Evolutionary conservation across 768 basidiomycete genomes (phyloP).

Genomic region (Pisolithus sp.): DNA sequence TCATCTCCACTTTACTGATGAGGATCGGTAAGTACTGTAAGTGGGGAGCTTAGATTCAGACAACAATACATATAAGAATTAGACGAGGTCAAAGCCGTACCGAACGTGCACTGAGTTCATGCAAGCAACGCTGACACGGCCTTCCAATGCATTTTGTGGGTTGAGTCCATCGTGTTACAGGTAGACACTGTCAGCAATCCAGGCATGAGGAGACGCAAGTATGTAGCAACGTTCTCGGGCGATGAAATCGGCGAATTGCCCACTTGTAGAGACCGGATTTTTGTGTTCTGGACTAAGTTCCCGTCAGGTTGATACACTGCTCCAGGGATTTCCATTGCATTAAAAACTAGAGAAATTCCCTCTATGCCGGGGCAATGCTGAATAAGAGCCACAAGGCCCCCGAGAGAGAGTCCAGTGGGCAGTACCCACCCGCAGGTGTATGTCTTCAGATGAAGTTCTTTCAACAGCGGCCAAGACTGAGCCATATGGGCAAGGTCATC

Average conservation of each 20-base stretch:
- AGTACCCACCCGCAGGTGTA: neutral
- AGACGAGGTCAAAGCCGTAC: neutral
- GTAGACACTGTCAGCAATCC: neutral
- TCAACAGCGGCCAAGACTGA: neutral
- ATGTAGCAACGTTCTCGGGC: neutral
- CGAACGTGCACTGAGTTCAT: neutral
- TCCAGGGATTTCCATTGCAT: neutral
- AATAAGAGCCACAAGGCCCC: neutral
- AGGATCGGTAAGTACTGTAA: slow-evolving; percentile 83
- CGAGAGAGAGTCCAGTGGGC: neutral
- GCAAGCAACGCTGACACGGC: neutral
- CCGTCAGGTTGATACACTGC: neutral
- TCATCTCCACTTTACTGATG: slow-evolving; percentile 89
- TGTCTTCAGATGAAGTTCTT: neutral
- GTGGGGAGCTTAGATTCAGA: slow-evolving; percentile 33
- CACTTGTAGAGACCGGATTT: neutral
- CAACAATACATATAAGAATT: no score
- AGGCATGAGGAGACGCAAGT: neutral
- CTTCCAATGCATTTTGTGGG: neutral
- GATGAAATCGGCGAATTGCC: neutral
- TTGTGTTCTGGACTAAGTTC: neutral
- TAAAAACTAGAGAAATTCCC: neutral
- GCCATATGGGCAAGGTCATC: neutral
- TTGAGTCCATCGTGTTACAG: neutral
- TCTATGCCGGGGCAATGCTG: neutral